These are phyloP conservation scores for Cajanus cajan DNA, from an alignment of 306 rosid genomes.

Conservation along the genomic window DNA sequence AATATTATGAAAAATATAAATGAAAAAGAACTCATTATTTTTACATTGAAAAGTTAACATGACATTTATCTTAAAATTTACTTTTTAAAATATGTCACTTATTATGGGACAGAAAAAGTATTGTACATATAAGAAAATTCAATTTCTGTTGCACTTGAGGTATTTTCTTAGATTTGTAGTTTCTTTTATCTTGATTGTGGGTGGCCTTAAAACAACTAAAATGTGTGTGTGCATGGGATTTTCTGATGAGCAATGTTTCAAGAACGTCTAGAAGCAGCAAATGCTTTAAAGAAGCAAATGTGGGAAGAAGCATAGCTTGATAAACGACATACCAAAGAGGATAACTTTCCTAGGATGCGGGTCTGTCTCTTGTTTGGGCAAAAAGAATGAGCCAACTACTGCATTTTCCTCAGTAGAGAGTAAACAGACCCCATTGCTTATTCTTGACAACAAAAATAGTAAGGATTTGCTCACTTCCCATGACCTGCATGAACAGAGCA, in stretches of 20 bases:
- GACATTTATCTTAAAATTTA: too few species aligned
- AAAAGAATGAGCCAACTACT: constrained; percentile 43
- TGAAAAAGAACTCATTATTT: too few species aligned
- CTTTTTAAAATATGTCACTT: too few species aligned
- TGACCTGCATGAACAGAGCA: constrained; percentile 37
- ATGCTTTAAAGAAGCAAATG: too few species aligned
- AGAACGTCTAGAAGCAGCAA: constrained; percentile 84
- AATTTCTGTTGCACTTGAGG: constrained; percentile 66
- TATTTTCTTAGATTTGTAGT: constrained; percentile 26
- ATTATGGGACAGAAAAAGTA: too few species aligned
- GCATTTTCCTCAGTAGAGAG: constrained; percentile 33
- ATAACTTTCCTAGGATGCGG: constrained; percentile 41
- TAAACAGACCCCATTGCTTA: constrained; percentile 40
- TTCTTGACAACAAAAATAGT: constrained; percentile 32
- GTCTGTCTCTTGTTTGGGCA: constrained; percentile 29
- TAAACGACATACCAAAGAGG: constrained; percentile 67
- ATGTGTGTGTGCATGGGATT: background rate
- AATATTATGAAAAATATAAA: too few species aligned
- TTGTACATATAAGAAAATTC: constrained; percentile 44
- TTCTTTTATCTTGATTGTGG: background rate
- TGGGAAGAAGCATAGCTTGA: constrained; percentile 74
- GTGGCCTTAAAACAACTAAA: background rate
- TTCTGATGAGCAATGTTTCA: constrained; percentile 39
- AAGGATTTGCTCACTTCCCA: constrained; percentile 31
- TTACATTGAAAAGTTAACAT: too few species aligned